phyloP scores from a whole-genome alignment of 1,284 basidiomycete genomes.

The Lentinula novae-zelandiae region DNA sequence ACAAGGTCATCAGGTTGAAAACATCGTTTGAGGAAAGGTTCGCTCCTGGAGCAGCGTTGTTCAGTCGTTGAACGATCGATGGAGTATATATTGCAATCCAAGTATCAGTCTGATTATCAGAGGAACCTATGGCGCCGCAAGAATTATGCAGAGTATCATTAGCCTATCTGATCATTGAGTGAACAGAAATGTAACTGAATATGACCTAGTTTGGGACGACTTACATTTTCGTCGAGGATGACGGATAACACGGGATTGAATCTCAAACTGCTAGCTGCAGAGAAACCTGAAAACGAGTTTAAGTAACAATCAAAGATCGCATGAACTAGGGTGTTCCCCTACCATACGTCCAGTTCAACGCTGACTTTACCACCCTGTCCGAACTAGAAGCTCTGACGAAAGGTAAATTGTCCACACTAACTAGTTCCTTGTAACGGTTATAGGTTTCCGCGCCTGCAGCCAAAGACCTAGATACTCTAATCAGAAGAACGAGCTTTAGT shows the following conservation, averaged over 20 bases:
- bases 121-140: slow-evolving; percentile 56
- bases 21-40: slow-evolving; percentile 57
- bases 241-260: slow-evolving; percentile 46
- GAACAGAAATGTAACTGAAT: background rate
- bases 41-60: slow-evolving; percentile 54
- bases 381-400: slow-evolving; percentile 67
- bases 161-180: background rate
- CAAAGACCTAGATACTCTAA: slow-evolving; percentile 37
- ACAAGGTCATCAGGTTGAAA: slow-evolving; percentile 65
- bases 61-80: slow-evolving; percentile 59
- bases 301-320: background rate
- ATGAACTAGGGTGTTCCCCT: slow-evolving; percentile 21
- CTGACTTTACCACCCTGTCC: slow-evolving; percentile 62
- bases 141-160: slow-evolving; percentile 76
- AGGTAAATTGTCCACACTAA: slow-evolving; percentile 43
- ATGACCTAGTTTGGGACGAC: background rate
- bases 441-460: slow-evolving; percentile 46
- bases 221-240: slow-evolving; percentile 37
- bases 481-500: background rate
- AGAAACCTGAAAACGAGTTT: slow-evolving; percentile 47
- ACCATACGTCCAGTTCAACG: slow-evolving; percentile 65
- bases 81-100: slow-evolving; percentile 60
- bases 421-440: slow-evolving; percentile 46
- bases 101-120: slow-evolving; percentile 37
- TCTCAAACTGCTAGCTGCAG: slow-evolving; percentile 35